Percentiles rank a stretch among this genome's conserved stretches.
Evolutionary conservation across 2,329 filamentous ascomycete genomes (phyloP).

Genomic region (Bipolaris sorokiniana): DNA sequence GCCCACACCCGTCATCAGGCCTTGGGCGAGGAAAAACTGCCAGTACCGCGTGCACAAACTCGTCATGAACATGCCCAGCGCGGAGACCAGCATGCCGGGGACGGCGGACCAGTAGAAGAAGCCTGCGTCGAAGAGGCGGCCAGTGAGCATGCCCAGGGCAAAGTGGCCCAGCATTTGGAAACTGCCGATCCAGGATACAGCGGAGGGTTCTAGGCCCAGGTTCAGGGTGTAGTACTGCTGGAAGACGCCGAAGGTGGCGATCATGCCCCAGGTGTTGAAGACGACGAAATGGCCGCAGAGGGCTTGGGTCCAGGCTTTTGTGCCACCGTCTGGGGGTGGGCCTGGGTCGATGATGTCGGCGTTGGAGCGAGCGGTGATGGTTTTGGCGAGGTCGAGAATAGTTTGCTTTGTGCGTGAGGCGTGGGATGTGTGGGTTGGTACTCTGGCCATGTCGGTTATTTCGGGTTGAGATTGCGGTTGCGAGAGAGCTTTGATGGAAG

Average conservation of each 20-base stretch:
- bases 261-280: slow-evolving; percentile 48
- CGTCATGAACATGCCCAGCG: slow-evolving; percentile 60
- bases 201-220: slow-evolving; percentile 45
- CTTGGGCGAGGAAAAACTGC: slow-evolving; percentile 53
- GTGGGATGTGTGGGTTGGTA: slow-evolving; percentile 13
- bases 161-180: slow-evolving; percentile 60
- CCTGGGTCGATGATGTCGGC: slow-evolving; percentile 43
- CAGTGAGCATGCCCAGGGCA: slow-evolving; percentile 58
- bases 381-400: slow-evolving; percentile 30
- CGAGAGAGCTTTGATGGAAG: slow-evolving; percentile 12
- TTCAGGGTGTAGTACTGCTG: slow-evolving; percentile 45
- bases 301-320: slow-evolving; percentile 47
- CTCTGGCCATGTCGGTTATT: background rate
- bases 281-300: slow-evolving; percentile 47
- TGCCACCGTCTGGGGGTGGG: slow-evolving; percentile 48
- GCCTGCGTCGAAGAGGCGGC: slow-evolving; percentile 60
- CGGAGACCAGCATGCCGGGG: slow-evolving; percentile 52
- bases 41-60: slow-evolving; percentile 58
- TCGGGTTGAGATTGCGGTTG: slow-evolving; percentile 3
- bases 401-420: slow-evolving; percentile 16
- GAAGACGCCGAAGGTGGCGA: slow-evolving; percentile 48
- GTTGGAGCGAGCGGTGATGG: slow-evolving; percentile 41
- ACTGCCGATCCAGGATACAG: slow-evolving; percentile 61
- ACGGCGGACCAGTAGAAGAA: slow-evolving; percentile 56
- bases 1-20: slow-evolving; percentile 42